Base-by-base conservation (phyloP, 768 basidiomycete genomes). In the Tricholoma sp. region DNA sequence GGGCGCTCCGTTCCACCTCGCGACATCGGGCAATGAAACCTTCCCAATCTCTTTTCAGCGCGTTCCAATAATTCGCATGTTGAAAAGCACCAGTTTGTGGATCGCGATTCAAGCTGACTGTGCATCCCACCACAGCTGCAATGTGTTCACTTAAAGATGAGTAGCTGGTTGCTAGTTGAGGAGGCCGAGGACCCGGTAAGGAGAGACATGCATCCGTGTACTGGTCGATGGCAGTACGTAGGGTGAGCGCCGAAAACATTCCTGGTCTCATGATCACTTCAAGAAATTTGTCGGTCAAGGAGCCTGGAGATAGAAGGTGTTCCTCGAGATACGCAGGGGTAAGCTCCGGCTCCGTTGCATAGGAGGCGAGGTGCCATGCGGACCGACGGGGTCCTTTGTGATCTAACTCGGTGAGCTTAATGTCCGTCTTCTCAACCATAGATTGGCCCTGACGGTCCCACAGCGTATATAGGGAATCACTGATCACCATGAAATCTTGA, bases 1-100 rank as follows among this genome's bases (percentile, higher is more conserved):
- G 82, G 32, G 88, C 89, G 59, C 84, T 84, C 43, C 90, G 86
- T 72, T 97, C 95, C n/a, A 94, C 78, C 61, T 94, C 92, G 54
- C 89, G 83, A 66, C 92, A 94, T 56, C 91, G 82, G 7, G 94
- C 89, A 59, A 95, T 85, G 65, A 98, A 95, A 3, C 95, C 94
- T 66, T 98, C 90, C 95, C 96, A 98, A 64, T 98, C 94, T 47
- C 90, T 76, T 69, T 91, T 94, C 63, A 97, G 71, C 0, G 88
- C 85, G 63, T 83, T 88, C 84, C 91, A 88, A 67, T 92, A 94
- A 45, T 84, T 86, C 46, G 84, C 83, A 66, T 92, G 79, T 61
- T 88, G 85, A 47, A 84, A 78, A 35, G 86, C 87, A 14, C 94
- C 94, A 2, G 91, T 94, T 59, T 88, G 84, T 0, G 86, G 78